Percentiles rank a stretch among this genome's conserved stretches.
These are phyloP conservation scores for Logfia minima DNA, from an alignment of 129 eudicot genomes.

Conservation along the genomic window DNA sequence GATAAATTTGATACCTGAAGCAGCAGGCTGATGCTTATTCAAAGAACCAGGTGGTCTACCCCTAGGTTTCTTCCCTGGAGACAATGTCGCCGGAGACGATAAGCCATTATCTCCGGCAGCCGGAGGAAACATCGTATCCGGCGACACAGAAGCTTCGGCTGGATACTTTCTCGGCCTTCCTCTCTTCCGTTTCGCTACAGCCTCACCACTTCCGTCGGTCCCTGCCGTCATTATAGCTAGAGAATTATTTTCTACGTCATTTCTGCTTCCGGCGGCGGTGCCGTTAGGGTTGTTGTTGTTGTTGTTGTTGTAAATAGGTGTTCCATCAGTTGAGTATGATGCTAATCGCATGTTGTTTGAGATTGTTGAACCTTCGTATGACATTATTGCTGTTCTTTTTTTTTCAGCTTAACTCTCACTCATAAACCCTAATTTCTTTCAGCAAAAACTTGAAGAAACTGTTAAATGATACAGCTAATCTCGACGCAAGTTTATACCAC, in stretches of 20 bases:
- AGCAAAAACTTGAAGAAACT: too few species aligned
- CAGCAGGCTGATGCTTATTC: conserved; percentile 26
- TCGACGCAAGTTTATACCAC: too few species aligned
- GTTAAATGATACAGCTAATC: too few species aligned
- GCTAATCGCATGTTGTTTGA: conserved; percentile 36
- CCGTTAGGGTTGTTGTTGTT: not conserved
- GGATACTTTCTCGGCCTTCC: conserved; percentile 55
- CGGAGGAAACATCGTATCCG: conserved; percentile 12
- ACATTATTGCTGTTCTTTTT: conserved; percentile 3
- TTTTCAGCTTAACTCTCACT: too few species aligned
- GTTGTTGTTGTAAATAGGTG: conserved; percentile 27
- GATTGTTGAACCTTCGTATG: conserved; percentile 17
- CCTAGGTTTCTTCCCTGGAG: conserved; percentile 42
- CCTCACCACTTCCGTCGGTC: conserved; percentile 20
- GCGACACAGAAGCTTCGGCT: conserved; percentile 25
- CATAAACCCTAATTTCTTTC: too few species aligned
- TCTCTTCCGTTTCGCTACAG: conserved; percentile 35
- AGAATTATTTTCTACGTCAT: conserved; percentile 8
- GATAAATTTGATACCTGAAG: conserved; percentile 29
- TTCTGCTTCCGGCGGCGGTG: conserved; percentile 18
- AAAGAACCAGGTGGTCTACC: conserved; percentile 58
- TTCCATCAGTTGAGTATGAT: conserved; percentile 31
- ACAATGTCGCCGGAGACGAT: conserved; percentile 25
- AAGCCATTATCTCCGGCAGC: conserved; percentile 28
- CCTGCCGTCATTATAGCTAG: conserved; percentile 23